Conservation (phyloP, 306 rosid species). For the Rosa persica region DNA sequence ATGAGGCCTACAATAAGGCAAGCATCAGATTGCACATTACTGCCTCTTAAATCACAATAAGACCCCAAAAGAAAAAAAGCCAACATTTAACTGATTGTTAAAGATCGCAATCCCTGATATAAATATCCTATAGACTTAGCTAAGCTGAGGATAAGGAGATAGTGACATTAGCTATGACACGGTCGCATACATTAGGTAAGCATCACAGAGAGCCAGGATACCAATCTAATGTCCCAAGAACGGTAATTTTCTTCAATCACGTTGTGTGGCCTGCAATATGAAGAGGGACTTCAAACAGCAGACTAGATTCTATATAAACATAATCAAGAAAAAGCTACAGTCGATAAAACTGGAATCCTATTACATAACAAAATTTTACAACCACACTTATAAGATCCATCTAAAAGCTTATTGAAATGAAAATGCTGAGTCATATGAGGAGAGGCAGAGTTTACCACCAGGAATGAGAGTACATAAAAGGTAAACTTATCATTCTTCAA, state of each 20-base stretch:
- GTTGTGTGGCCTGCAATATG: not conserved
- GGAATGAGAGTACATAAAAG: not conserved
- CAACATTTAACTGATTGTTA: not conserved
- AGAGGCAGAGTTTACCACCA: too few species aligned
- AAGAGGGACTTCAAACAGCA: not conserved
- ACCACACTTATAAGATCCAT: not conserved
- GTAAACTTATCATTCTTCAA: not conserved
- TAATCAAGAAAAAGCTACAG: not conserved
- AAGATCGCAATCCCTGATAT: not conserved
- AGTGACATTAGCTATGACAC: too few species aligned
- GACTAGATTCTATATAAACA: not conserved
- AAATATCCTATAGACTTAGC: not conserved
- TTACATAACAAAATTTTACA: not conserved
- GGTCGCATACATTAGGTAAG: not conserved
- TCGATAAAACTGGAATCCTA: not conserved
- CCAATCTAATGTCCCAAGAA: not conserved
- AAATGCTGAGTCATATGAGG: too few species aligned
- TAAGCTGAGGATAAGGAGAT: not conserved
- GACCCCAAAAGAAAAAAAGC: not conserved
- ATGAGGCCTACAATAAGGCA: not conserved
- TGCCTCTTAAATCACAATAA: not conserved
- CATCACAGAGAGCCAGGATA: not conserved
- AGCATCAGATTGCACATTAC: not conserved
- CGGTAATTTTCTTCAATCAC: not conserved
- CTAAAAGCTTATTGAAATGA: not conserved